phyloP scores from a whole-genome alignment of 768 basidiomycete species.

The Lactarius vividus region DNA sequence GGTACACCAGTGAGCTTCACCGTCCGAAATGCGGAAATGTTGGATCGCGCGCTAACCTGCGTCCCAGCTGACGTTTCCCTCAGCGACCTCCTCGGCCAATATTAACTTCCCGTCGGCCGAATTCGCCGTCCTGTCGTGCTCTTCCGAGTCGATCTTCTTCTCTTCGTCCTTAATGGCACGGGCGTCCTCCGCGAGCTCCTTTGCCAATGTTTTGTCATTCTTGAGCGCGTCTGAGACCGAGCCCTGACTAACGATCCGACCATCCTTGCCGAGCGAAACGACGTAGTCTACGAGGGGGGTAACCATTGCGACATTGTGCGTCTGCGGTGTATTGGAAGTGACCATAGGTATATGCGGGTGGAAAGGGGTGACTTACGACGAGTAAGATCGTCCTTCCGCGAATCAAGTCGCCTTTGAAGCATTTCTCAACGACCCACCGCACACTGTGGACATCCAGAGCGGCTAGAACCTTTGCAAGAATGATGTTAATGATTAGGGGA shows the following conservation, averaged over 20 bases:
- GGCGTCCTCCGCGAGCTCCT: conserved; percentile 31
- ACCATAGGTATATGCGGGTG: background rate
- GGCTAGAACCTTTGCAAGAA: conserved; percentile 38
- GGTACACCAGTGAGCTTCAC: conserved; percentile 22
- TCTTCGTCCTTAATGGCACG: conserved; percentile 31
- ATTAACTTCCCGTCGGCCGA: conserved; percentile 55
- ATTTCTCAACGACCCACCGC: no score
- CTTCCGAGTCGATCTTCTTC: conserved; percentile 31
- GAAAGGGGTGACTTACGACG: conserved; percentile 1
- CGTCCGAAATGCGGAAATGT: background rate
- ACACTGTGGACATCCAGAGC: conserved; percentile 47
- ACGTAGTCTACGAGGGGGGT: conserved; percentile 54
- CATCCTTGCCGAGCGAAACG: conserved; percentile 53
- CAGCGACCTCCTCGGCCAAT: conserved; percentile 58
- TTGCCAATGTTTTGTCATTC: conserved; percentile 38
- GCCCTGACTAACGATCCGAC: conserved; percentile 49
- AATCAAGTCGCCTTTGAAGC: no score
- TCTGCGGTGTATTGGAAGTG: conserved; percentile 33
- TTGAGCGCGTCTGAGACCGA: conserved; percentile 48
- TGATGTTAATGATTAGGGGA: background rate
- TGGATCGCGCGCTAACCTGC: conserved; percentile 36
- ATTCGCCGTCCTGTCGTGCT: conserved; percentile 25
- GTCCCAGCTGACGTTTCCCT: conserved; percentile 55
- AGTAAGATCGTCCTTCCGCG: no score
- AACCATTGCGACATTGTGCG: conserved; percentile 53